Evolutionary conservation across 768 basidiomycete species (phyloP), one percentile per base, ranked within the genome.

Genomic region (Ramaria rubella): DNA sequence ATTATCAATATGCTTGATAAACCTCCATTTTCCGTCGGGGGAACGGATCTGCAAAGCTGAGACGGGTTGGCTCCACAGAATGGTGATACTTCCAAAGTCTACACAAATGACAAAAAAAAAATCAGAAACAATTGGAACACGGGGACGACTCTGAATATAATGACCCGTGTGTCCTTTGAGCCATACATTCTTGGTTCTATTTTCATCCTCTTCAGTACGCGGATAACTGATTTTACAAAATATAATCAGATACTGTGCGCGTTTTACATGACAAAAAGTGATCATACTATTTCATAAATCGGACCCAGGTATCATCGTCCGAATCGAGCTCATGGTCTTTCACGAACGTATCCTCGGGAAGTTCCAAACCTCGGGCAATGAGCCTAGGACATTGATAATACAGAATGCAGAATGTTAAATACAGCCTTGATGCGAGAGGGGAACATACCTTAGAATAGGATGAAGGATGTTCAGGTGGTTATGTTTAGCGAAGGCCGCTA

Each of bases 51-150:
- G 82, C 9, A 84, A 71, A 0, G 74, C 82, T 5, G 77, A 73
- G 3, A 83, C 74, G 3, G 83, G 82, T 59, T 86, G 83, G 46
- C 79, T 80, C 73, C 78, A 84, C 3, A 86, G 66, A 38, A 84
- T 76, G 2, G 79, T 81, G 46, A 86, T 68, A 9, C 72, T 75
- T 7, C 80, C 81, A 53, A 81, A 73, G 65, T 84, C 82, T 78
- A 52, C 12, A 30, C 4, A 52, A 29, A 8, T 19, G 4, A 52
- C 12, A 31, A 21, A 24, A 4, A 33, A 55, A 17, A 12, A 59
- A 4, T 34, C n/a, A 1, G 14, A 17, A 11, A 19, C 7, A 5
- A 11, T n/a, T 33, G 6, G 23, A 57, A 14, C 24, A 12, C 17
- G 36, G 2, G 29, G 40, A 24, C 6, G 15, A 15, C n/a, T 15